phyloP scores from a whole-genome alignment of 768 basidiomycete genomes.

The Amanita rimosa region DNA sequence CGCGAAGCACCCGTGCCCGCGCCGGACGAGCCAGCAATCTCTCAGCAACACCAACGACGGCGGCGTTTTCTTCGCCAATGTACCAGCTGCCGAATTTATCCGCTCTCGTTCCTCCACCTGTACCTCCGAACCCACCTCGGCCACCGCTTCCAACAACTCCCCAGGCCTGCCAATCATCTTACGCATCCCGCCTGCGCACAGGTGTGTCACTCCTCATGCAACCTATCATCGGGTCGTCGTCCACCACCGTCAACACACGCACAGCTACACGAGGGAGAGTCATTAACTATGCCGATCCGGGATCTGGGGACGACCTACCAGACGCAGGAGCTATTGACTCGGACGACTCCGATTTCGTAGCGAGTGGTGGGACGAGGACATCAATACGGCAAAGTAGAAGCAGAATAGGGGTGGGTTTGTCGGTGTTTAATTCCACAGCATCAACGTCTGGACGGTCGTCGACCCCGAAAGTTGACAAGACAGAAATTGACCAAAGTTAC shows the following conservation, averaged over 20 bases:
- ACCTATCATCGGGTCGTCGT: conserved; percentile 46
- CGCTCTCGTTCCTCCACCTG: conserved; percentile 19
- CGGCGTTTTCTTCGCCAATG: conserved; percentile 17
- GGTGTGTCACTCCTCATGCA: conserved; percentile 88
- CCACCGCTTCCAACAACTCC: conserved; percentile 46
- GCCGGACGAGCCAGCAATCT: conserved; percentile 32
- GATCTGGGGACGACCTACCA: conserved; percentile 70
- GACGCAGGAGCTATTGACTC: conserved; percentile 77
- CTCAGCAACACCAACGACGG: conserved; percentile 19
- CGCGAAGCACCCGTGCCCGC: conserved; percentile 31
- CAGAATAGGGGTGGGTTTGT: conserved; percentile 35
- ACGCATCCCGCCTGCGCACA: conserved; percentile 82
- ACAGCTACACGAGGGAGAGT: conserved; percentile 47
- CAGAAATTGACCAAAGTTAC: conserved; percentile 80
- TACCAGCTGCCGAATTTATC: conserved; percentile 25
- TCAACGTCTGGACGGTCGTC: conserved; percentile 26
- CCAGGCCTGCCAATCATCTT: conserved; percentile 75
- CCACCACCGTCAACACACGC: conserved; percentile 25
- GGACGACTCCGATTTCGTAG: conserved; percentile 75
- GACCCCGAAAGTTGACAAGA: conserved; percentile 31
- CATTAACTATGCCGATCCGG: conserved; percentile 83
- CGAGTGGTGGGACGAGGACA: conserved; percentile 51
- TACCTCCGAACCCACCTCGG: conserved; percentile 36
- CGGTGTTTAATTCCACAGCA: conserved; percentile 41
- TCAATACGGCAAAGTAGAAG: conserved; percentile 35